Base-by-base conservation (phyloP, 106 monocot genomes). In the Posidonia australis region DNA sequence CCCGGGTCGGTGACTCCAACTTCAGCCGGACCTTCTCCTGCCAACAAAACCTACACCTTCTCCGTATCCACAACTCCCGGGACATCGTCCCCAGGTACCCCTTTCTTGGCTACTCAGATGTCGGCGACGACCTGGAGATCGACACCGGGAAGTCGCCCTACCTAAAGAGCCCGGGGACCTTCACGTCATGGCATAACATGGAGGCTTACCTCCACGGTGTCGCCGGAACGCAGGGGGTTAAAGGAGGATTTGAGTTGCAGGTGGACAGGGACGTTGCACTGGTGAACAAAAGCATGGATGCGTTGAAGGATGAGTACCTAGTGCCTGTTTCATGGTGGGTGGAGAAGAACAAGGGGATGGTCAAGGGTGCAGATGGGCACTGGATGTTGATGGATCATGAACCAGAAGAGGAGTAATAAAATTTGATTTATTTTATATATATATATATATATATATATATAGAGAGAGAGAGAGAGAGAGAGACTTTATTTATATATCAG, bases 331-430 rank as follows among this genome's bases (percentile, higher is more conserved):
- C 82, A 4, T 96, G 94, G 94, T 86, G 78, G 82, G 78, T 86
- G 62, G 86, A 63, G 84, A 74, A 82, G 79, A 90, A 96, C 49
- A 96, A 70, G 44, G 86, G 84, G 14, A 96, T 96, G 94, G 78
- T 84, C 54, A 78, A 82, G 74, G 80, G 74, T 2, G 42, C 44
- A 13, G 80, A 78, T n/a, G 94, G 94, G 29, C 73, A 71, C 9
- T 96, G 90, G 90, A 64, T 2, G 7, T 67, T 96, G 71, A 18
- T 46, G 54, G 94, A 96, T 63, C 84, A 93, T 23, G 68, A 80
- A 49, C 49, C 49, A 6, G 89, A 83, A 31, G 30, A 58, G 5
- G 31, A 17, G 5, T 0, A n/a, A 22, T 10, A n/a, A 54, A 22
- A 19, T 54, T 22, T 54, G 10, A 36, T 36, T 36, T 7, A 36